Evolutionary conservation across 2,329 filamentous ascomycete species (phyloP), one percentile per base, ranked within the genome.

Genomic region (Chrysosporium queenslandicum): DNA sequence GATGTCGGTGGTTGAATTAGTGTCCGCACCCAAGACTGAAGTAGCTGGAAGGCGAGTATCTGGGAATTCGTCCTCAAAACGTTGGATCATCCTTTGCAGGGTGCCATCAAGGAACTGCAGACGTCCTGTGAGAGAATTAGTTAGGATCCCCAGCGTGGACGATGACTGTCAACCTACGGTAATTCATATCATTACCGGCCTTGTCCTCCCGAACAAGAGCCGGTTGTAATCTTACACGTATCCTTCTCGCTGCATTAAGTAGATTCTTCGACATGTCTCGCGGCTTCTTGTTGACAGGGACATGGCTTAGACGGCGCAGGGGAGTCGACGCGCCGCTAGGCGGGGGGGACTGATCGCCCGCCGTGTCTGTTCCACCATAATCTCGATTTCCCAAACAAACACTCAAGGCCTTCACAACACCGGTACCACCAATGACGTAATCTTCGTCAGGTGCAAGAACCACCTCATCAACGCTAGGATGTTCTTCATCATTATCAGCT

Each of bases 11-110:
- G 54, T 58, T 11, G 57, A 61, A 27, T 66, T 57, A 23, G 52
- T 36, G 18, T 53, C 39, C 3, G 52, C 34, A 45, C 57, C 62
- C 23, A 68, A 64, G 16, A 61, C 60, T 9, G 56, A 43, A 37
- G 52, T 29, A 11, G 58, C 56, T 11, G 59, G 57, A 39, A 80
- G 74, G 32, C 87, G 82, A 0, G 87, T 94, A 64, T 97, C 91
- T 0, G 92, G 92, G 62, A 89, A 97, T 68, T 97, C 91, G 65
- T 94, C 86, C 67, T 97, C 92, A 65, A 97, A 98, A 25, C 92
- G 85, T 65, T 87, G 83, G 63, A 97, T 97, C 71, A 97, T 96
- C 59, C 85, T 84, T 62, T 89, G 79, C 8, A 98, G 76, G 0
- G 92, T 97, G 55, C 85, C 77, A 62, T 96, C 89, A 27, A 98